Evolutionary conservation across 345 rosid genomes (phyloP).

Genomic region (Citrus cavaleriei): DNA sequence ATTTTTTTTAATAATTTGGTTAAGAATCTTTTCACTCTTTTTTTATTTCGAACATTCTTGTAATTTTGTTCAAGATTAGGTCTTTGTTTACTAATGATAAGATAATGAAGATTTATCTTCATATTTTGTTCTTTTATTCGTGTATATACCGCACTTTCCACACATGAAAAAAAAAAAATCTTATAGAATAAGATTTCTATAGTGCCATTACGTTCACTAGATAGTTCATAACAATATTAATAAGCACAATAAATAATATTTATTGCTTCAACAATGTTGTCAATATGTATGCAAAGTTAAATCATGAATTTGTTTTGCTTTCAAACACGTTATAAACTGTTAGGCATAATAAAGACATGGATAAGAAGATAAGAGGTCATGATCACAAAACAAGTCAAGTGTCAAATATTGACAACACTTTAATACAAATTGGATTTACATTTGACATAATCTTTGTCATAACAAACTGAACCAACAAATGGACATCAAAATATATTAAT

Average conservation of each 20-base stretch:
- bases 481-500: not conserved
- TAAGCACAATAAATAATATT: too few species aligned
- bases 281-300: not conserved
- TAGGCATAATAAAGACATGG: not conserved
- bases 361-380: not conserved
- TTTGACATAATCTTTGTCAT: not conserved
- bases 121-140: too few species aligned
- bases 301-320: not conserved
- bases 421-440: not conserved
- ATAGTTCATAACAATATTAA: too few species aligned
- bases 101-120: not conserved
- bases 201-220: too few species aligned
- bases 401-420: not conserved
- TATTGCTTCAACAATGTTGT: not conserved
- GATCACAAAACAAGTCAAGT: not conserved
- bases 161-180: not conserved
- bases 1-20: not conserved
- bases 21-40: not conserved
- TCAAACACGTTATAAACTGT: not conserved
- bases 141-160: not conserved
- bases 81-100: not conserved
- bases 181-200: too few species aligned
- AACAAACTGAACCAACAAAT: not conserved
- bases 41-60: not conserved
- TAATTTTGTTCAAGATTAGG: not conserved